phyloP scores from a whole-genome alignment of 495 filamentous ascomycete species.

The Trichocladium antarcticum region DNA sequence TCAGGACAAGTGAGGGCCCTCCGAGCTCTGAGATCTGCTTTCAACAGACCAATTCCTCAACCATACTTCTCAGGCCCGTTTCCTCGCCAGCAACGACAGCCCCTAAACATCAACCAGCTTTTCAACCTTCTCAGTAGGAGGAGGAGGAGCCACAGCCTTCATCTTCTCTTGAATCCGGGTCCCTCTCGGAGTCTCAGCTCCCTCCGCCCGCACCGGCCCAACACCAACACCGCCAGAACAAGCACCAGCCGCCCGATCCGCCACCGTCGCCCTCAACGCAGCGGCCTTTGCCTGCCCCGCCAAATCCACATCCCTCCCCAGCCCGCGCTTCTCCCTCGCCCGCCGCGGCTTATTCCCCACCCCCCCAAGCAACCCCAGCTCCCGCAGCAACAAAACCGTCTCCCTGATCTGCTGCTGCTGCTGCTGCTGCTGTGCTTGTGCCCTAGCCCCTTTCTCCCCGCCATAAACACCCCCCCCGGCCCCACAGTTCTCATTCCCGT shows the following conservation, averaged over 20 bases:
- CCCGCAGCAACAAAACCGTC: not conserved
- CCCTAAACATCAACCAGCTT: slow-evolving; percentile 2
- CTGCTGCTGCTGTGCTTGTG: no score
- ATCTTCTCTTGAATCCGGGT: not conserved
- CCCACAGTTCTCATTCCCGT: no score
- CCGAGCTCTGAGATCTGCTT: no score
- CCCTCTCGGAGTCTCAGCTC: not conserved
- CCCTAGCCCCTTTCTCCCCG: no score
- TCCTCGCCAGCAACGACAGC: no score
- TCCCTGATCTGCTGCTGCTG: no score
- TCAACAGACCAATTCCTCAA: no score
- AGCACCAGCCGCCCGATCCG: not conserved
- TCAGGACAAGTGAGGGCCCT: no score
- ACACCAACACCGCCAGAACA: not conserved
- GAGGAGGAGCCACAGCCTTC: no score
- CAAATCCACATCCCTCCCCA: not conserved
- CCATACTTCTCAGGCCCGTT: no score
- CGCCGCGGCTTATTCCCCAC: not conserved
- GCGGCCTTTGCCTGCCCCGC: not conserved
- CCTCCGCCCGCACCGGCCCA: not conserved
- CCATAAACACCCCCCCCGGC: no score
- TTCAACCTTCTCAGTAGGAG: not conserved
- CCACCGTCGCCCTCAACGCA: not conserved
- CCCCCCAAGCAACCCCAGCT: not conserved
- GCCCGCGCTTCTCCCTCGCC: no score